These are phyloP conservation scores for Cymbopogon flexuosus DNA, from an alignment of 202 grass and related monocot species.

Conservation along the genomic window DNA sequence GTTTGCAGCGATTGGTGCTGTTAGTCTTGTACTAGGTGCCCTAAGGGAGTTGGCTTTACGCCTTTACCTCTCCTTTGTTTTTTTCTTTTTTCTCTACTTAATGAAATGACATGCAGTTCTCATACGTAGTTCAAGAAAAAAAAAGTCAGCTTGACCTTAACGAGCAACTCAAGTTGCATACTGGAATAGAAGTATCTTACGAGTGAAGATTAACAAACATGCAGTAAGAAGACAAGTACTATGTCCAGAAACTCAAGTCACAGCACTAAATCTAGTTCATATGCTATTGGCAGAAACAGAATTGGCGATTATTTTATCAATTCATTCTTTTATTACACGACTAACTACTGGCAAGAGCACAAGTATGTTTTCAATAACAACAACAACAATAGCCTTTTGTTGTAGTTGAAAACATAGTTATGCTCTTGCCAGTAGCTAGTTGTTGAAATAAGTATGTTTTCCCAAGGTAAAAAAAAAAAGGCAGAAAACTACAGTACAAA, in stretches of 20 bases:
- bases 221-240: neutral
- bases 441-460: neutral
- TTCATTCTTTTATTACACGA: neutral
- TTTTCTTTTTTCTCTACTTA: neutral
- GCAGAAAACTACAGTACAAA: neutral
- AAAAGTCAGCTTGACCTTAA: neutral
- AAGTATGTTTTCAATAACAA: neutral
- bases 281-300: neutral
- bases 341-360: neutral
- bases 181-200: slow-evolving; percentile 12
- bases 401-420: too few relatives aligned
- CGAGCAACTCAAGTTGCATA: neutral
- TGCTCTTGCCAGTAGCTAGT: too few relatives aligned
- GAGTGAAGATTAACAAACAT: neutral
- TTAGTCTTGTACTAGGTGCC: neutral
- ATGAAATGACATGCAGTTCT: neutral
- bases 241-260: slow-evolving; percentile 1
- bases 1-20: neutral
- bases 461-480: neutral
- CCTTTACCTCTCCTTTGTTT: neutral
- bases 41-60: neutral
- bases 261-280: neutral
- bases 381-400: too few relatives aligned
- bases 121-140: neutral
- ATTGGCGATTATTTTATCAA: neutral